phyloP scores from a whole-genome alignment of 768 basidiomycete genomes.

The Leucocoprinus sp. region DNA sequence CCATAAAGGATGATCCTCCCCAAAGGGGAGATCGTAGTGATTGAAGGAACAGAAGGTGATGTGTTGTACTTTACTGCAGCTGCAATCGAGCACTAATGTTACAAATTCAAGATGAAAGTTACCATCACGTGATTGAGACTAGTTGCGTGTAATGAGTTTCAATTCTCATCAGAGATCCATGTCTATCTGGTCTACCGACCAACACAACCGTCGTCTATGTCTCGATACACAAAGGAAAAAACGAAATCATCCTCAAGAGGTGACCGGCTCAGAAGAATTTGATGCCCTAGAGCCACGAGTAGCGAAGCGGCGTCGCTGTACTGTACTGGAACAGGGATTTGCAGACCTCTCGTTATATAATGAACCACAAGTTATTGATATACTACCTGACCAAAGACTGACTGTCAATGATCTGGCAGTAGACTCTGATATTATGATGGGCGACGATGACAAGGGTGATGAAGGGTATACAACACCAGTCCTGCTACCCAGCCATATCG shows the following conservation, averaged over 20 bases:
- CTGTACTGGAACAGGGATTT: slow-evolving; percentile 46
- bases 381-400: neutral
- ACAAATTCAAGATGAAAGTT: too few relatives aligned
- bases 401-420: neutral
- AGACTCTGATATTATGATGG: neutral
- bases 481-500: slow-evolving; percentile 24
- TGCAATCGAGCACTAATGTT: too few relatives aligned
- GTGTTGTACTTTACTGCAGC: too few relatives aligned
- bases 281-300: slow-evolving; percentile 17
- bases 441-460: slow-evolving; percentile 5
- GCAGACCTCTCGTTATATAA: slow-evolving; percentile 37
- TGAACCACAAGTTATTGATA: slow-evolving; percentile 6
- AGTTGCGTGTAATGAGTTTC: neutral
- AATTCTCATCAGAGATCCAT: slow-evolving; percentile 7
- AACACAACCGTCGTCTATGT: slow-evolving; percentile 36
- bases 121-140: slow-evolving; percentile 2
- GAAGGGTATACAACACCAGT: neutral
- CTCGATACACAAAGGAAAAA: slow-evolving; percentile 30
- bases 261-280: slow-evolving; percentile 12
- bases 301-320: slow-evolving; percentile 41
- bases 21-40: too few relatives aligned
- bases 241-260: slow-evolving; percentile 25
- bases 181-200: slow-evolving; percentile 20
- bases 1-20: too few relatives aligned
- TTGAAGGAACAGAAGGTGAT: too few relatives aligned